Evolutionary conservation across 208 protist genomes (phyloP).

Genomic region (Trypanosoma vivax): DNA sequence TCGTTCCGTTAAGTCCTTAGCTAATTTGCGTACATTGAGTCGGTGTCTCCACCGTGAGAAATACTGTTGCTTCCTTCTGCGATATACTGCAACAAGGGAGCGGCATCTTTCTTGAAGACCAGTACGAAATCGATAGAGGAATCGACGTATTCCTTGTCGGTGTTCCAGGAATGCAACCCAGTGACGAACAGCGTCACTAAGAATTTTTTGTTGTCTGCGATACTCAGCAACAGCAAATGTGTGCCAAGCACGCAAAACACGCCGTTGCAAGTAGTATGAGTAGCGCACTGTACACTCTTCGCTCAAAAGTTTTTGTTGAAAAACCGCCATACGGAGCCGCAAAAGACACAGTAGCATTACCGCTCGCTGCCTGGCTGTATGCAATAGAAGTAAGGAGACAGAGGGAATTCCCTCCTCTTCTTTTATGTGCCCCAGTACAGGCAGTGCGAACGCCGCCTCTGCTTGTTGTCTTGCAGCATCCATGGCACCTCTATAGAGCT

Average conservation of each 20-base stretch:
- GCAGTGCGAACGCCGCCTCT: not conserved
- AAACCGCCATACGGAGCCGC: slow-evolving; percentile 39
- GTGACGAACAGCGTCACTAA: slow-evolving; percentile 19
- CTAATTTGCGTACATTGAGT: slow-evolving; percentile 3
- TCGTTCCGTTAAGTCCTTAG: slow-evolving; percentile 1
- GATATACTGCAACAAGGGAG: slow-evolving; percentile 18
- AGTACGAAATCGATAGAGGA: slow-evolving; percentile 2
- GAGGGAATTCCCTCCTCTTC: slow-evolving; percentile 21
- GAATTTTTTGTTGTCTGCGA: not conserved
- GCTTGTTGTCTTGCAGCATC: slow-evolving; percentile 10
- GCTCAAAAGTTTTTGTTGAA: slow-evolving; percentile 17
- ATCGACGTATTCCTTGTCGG: not conserved
- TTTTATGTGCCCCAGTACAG: not conserved
- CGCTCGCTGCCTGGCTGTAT: slow-evolving; percentile 42
- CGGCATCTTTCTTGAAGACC: slow-evolving; percentile 4
- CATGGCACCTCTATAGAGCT: slow-evolving; percentile 14
- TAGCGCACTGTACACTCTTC: slow-evolving; percentile 47
- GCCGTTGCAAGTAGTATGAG: slow-evolving; percentile 48
- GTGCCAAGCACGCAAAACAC: slow-evolving; percentile 33
- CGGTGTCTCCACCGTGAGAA: slow-evolving; percentile 12
- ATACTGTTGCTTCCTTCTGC: slow-evolving; percentile 8
- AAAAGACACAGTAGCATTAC: slow-evolving; percentile 52
- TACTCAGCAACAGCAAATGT: not conserved
- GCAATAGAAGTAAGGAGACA: slow-evolving; percentile 56
- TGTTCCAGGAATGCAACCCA: slow-evolving; percentile 10